Conservation (phyloP, 495 filamentous ascomycete genomes). For the Cudoniella acicularis region DNA sequence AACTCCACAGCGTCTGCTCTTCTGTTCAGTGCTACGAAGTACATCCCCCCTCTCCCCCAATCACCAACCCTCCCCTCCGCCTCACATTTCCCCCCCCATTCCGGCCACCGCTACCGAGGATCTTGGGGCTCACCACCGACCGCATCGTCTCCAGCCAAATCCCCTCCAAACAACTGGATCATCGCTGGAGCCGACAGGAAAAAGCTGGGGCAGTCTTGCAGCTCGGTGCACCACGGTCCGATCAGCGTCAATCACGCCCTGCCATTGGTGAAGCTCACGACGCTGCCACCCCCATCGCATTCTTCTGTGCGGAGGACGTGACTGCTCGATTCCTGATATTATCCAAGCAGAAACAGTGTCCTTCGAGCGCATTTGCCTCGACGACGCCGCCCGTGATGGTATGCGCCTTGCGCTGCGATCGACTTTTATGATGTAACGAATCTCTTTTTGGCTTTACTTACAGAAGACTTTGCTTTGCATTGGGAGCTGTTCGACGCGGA, state of each 20-base stretch:
- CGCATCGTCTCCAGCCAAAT: neutral
- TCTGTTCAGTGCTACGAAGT: too few relatives aligned
- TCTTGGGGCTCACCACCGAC: neutral
- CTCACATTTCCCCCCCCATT: neutral
- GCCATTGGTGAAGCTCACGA: conserved; percentile 1
- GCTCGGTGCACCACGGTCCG: conserved; percentile 12
- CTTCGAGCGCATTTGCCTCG: conserved; percentile 1
- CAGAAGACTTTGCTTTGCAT: neutral
- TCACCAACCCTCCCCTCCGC: neutral
- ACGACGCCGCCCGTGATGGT: neutral
- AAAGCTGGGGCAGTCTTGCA: neutral
- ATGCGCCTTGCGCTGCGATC: conserved; percentile 5
- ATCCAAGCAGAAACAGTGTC: neutral
- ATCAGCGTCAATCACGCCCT: neutral
- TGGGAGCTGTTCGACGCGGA: neutral
- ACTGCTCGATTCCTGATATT: neutral
- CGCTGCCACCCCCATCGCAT: neutral
- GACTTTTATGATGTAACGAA: conserved; percentile 10
- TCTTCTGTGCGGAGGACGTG: neutral
- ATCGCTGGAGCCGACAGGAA: conserved; percentile 1
- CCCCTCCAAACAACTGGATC: neutral
- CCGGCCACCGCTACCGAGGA: neutral
- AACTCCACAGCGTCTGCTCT: too few relatives aligned
- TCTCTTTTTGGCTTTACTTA: neutral
- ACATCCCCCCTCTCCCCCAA: neutral